These are phyloP conservation scores for Picocystis sp. DNA, from an alignment of 163 green algal species.

Conservation along the genomic window DNA sequence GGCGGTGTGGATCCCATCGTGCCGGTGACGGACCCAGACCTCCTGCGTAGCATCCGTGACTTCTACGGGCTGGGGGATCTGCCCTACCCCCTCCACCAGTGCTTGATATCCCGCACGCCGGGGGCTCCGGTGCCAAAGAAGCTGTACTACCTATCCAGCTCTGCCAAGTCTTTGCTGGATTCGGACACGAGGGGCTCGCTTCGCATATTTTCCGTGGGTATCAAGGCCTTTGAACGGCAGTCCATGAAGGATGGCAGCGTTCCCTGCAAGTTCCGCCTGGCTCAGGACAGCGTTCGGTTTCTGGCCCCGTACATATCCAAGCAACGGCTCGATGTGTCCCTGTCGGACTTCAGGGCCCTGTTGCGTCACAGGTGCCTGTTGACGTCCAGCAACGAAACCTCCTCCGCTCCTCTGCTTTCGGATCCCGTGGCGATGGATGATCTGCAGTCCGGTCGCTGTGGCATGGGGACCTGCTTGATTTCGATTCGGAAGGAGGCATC, in stretches of 20 bases:
- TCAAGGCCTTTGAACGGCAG: slow-evolving; percentile 66
- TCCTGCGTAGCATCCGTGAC: slow-evolving; percentile 27
- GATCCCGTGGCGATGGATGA: slow-evolving; percentile 3
- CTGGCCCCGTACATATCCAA: slow-evolving; percentile 61
- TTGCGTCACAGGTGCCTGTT: slow-evolving; percentile 5
- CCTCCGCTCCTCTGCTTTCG: not conserved
- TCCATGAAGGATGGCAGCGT: slow-evolving; percentile 20
- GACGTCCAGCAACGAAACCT: slow-evolving; percentile 1
- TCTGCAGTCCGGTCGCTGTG: not conserved
- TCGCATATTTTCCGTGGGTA: slow-evolving; percentile 50
- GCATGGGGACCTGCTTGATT: not conserved
- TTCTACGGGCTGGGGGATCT: slow-evolving; percentile 56
- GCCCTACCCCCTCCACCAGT: slow-evolving; percentile 19
- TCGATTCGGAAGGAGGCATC: not conserved
- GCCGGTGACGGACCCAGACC: slow-evolving; percentile 34
- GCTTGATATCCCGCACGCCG: slow-evolving; percentile 41
- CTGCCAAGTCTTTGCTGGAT: slow-evolving; percentile 37
- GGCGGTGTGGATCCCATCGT: slow-evolving; percentile 57
- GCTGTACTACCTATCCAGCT: slow-evolving; percentile 42
- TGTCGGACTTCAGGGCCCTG: slow-evolving; percentile 19
- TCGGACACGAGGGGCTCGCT: slow-evolving; percentile 45
- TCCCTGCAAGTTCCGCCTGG: slow-evolving; percentile 55
- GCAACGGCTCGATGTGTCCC: slow-evolving; percentile 41
- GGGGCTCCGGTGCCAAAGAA: slow-evolving; percentile 43
- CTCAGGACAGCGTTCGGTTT: slow-evolving; percentile 75